Base-by-base conservation (phyloP, 1,139 yeast species). In the Pichia sp. region DNA sequence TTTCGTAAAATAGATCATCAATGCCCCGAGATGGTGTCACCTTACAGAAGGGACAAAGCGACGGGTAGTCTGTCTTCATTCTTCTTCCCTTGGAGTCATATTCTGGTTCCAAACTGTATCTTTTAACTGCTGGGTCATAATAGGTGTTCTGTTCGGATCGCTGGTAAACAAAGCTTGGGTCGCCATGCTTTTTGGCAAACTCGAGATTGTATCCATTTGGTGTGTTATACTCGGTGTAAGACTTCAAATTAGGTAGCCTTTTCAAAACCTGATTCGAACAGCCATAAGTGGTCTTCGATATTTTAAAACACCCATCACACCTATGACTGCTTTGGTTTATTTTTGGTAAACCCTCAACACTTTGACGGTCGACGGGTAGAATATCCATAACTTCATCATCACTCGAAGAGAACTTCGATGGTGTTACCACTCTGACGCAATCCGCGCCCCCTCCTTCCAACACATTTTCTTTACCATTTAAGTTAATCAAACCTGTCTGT, bases 11-110 rank as follows among this genome's bases (percentile, higher is more conserved):
- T 12, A 40, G 19, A 1, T 36, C 32, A 27, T 40, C 43, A 19
- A 40, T 30, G 2, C 15, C 17, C 19, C 20, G 21, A 3, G 25
- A 7, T 1, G 34, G 36, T 3, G 38, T 19, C 1, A 40, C 30
- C 20, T 37, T 37, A 27, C 43, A 40, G 22, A 32, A 40, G 16
- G 43, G 43, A 28, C 43, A 40, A n/a, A 40, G 27, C 9, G 43
- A 40, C 8, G 43, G 43, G 18, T 40, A 37, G 21, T 40, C 43
- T 19, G 41, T 22, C 22, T 40, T 40, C 17, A 40, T 12, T 14
- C 29, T 34, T 15, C 35, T 40, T 8, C 43, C 43, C 11, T 27
- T 37, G 4, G 34, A 5, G 15, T 24, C 30, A 11, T 29, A 30
- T n/a, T 27, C 32, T n/a, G 29, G 24, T 7, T 23, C 28, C 6